Base-by-base conservation (phyloP, 1,139 yeast genomes). In the Candida glucosophila region DNA sequence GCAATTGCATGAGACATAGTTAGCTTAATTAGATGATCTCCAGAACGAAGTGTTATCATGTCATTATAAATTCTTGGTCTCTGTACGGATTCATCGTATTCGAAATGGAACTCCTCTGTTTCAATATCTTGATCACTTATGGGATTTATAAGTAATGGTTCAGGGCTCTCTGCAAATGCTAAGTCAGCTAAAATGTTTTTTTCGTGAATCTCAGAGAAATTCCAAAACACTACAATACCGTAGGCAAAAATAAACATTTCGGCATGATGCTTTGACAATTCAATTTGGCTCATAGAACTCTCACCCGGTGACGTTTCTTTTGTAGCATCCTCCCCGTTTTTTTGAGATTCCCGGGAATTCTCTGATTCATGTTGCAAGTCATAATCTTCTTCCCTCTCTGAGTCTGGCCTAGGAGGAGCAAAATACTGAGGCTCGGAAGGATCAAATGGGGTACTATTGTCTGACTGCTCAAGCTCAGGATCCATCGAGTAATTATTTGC, bases 151-250 rank as follows among this genome's bases (percentile, higher is more conserved):
- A 82, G 69, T 19, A 88, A 55, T 1, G 73, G 60, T 12, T 45
- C 49, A 3, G 60, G 44, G 25, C 48, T 52, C 26, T 55, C 65
- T 3, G 90, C 88, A 58, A 88, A 85, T 11, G 90, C 81, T 37
- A 90, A 63, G 47, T 90, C 98, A 0, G 97, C 97, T 31, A 90
- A 65, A 10, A 90, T 75, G 41, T 88, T 90, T 57, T 88, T 86
- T 45, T 90, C 98, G 44, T 90, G 96, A 7, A 73, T 65, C 46
- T 86, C 96, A 2, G 92, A 77, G 40, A 90, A 86, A 47, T 90
- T 90, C 98, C 98, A 90, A 45, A 90, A 88, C 10, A 90, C 97
- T 12, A 90, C 85, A 13, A 90, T 94, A 10, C 98, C 98, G 46
- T 90, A 90, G 29, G 76, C 77, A 47, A 90, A 77, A 5, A 90